These are phyloP conservation scores for Gnomoniopsis smithogilvyi DNA, from an alignment of 2,329 filamentous ascomycete species.

Conservation along the genomic window DNA sequence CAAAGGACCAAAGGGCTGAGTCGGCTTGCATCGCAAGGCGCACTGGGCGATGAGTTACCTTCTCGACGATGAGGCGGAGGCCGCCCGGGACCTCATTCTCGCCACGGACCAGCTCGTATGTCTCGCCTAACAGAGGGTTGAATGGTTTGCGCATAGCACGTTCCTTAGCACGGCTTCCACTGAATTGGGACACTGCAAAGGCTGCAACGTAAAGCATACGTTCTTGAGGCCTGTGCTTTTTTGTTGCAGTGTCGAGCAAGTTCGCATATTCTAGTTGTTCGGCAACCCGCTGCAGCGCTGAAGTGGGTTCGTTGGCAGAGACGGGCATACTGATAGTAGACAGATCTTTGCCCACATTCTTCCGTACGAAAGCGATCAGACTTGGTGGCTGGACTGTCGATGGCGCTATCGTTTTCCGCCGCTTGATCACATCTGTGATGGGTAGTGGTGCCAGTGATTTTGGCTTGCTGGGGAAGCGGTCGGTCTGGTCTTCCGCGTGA, in stretches of 20 bases:
- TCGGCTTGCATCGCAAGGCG: slow-evolving; percentile 93
- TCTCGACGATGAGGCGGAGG: slow-evolving; percentile 91
- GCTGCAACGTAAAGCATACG: slow-evolving; percentile 82
- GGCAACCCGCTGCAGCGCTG: slow-evolving; percentile 80
- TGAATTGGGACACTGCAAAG: slow-evolving; percentile 87
- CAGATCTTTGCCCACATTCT: slow-evolving; percentile 97
- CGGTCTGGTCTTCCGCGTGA: slow-evolving; percentile 56
- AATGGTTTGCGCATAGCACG: slow-evolving; percentile 94
- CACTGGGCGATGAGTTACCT: slow-evolving; percentile 89
- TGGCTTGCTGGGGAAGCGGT: slow-evolving; percentile 71
- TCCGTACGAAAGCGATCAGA: slow-evolving; percentile 88
- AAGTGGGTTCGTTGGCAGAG: slow-evolving; percentile 89
- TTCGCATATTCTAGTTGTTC: slow-evolving; percentile 90
- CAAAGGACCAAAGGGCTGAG: slow-evolving; percentile 77
- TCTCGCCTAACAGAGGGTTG: slow-evolving; percentile 95
- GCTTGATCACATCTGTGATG: slow-evolving; percentile 58
- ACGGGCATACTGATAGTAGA: slow-evolving; percentile 98
- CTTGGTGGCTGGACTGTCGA: slow-evolving; percentile 81
- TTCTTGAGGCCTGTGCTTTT: slow-evolving; percentile 58
- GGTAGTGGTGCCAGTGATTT: slow-evolving; percentile 78
- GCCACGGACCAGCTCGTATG: slow-evolving; percentile 85
- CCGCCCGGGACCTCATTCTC: slow-evolving; percentile 70
- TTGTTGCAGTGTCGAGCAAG: slow-evolving; percentile 73
- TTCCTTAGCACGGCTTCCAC: slow-evolving; percentile 78
- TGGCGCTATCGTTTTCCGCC: slow-evolving; percentile 68